Evolutionary conservation across 805 yeast genomes (phyloP).

Genomic region (Kuraishia hungarica): DNA sequence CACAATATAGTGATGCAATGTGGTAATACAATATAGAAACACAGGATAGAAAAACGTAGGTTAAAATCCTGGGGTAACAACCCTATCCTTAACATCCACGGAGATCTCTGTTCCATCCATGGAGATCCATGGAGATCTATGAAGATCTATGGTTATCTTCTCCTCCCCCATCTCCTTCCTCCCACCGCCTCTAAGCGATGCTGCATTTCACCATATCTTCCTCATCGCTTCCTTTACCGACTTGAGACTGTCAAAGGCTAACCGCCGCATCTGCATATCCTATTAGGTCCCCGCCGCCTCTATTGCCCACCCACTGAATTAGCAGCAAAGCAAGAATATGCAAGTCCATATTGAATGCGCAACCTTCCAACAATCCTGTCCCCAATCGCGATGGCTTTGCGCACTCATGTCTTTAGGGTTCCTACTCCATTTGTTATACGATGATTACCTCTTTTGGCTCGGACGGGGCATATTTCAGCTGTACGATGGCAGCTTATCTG

Average conservation of each 20-base stretch:
- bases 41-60: too few relatives aligned
- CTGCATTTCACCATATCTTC: not conserved
- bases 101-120: too few relatives aligned
- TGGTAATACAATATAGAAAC: too few relatives aligned
- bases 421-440: not conserved
- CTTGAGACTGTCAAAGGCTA: not conserved
- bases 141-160: too few relatives aligned
- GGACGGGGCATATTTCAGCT: not conserved
- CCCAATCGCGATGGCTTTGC: not conserved
- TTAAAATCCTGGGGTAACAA: too few relatives aligned
- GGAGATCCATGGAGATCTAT: too few relatives aligned
- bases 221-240: not conserved
- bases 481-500: not conserved
- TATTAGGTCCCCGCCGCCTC: not conserved
- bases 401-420: not conserved
- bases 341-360: not conserved
- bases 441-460: not conserved
- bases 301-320: too few relatives aligned
- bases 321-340: not conserved
- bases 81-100: too few relatives aligned
- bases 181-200: not conserved
- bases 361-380: not conserved
- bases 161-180: not conserved
- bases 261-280: not conserved
- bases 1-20: too few relatives aligned